A percentile compares a stretch with the other conserved stretches of the same genome.
phyloP scores from a whole-genome alignment of 108 stramenopile genomes.

The Skeletonema tropicum region DNA sequence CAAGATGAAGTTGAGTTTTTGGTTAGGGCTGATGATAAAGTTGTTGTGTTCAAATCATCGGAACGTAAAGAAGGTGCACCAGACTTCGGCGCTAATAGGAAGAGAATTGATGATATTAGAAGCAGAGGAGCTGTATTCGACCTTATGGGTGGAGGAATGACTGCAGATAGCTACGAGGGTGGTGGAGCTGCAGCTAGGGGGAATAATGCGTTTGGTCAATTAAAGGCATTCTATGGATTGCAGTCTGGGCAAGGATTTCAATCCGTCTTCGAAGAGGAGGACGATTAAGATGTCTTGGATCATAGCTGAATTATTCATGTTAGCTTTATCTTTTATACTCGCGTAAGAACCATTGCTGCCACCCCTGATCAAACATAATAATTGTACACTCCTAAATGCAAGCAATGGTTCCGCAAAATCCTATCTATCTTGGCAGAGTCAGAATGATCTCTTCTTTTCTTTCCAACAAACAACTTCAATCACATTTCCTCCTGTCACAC shows the following conservation, averaged over 20 bases:
- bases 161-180: conserved; percentile 53
- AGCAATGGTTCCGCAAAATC: neutral
- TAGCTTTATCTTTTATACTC: neutral
- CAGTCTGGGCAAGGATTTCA: conserved; percentile 82
- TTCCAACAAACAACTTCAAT: too few species aligned
- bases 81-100: conserved; percentile 73
- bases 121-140: conserved; percentile 69
- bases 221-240: conserved; percentile 89
- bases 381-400: neutral
- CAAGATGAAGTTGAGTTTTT: conserved; percentile 74
- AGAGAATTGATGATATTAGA: conserved; percentile 67
- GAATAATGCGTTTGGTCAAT: conserved; percentile 68
- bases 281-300: neutral
- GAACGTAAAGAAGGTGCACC: conserved; percentile 55
- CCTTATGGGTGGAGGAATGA: conserved; percentile 75
- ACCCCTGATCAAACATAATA: neutral
- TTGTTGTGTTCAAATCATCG: conserved; percentile 63
- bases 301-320: neutral
- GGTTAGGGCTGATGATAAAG: conserved; percentile 65
- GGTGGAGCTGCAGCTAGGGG: conserved; percentile 43
- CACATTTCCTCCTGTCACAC: too few species aligned
- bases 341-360: neutral
- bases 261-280: conserved; percentile 66
- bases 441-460: too few species aligned
- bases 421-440: neutral